Evolutionary conservation across 768 basidiomycete species (phyloP).

Genomic region (Tricholoma matsutake): DNA sequence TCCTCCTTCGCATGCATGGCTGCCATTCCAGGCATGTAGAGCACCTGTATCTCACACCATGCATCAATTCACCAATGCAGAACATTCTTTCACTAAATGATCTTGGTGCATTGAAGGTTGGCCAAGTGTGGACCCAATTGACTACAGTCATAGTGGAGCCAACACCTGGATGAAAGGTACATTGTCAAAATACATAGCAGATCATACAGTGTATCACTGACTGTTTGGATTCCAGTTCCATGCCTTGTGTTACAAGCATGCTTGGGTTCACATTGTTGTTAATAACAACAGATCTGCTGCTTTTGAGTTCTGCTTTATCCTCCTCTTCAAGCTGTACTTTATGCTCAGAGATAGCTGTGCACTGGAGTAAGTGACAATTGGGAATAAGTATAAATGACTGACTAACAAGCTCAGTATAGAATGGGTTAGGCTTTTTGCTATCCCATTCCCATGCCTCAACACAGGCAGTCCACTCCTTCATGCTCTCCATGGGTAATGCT

Average conservation of each 20-base stretch:
- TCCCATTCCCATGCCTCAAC: no score
- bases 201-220: not conserved
- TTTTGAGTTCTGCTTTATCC: no score
- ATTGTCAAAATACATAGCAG: not conserved
- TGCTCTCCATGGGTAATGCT: conserved; percentile 19
- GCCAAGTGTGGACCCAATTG: conserved; percentile 12
- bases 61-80: no score
- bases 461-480: no score
- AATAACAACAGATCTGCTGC: not conserved
- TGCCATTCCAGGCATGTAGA: no score
- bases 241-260: conserved; percentile 22
- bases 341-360: conserved; percentile 6
- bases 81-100: not conserved
- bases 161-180: no score
- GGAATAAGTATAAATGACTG: not conserved
- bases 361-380: not conserved
- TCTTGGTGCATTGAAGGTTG: conserved; percentile 9
- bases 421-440: no score
- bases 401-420: no score
- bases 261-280: conserved; percentile 14
- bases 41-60: no score
- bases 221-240: conserved; percentile 3
- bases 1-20: not conserved
- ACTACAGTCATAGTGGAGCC: not conserved
- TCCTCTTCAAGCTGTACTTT: conserved; percentile 9